Evolutionary conservation across 2,329 filamentous ascomycete species (phyloP), one percentile per base, ranked within the genome.

Genomic region (Xylariaceae sp.): DNA sequence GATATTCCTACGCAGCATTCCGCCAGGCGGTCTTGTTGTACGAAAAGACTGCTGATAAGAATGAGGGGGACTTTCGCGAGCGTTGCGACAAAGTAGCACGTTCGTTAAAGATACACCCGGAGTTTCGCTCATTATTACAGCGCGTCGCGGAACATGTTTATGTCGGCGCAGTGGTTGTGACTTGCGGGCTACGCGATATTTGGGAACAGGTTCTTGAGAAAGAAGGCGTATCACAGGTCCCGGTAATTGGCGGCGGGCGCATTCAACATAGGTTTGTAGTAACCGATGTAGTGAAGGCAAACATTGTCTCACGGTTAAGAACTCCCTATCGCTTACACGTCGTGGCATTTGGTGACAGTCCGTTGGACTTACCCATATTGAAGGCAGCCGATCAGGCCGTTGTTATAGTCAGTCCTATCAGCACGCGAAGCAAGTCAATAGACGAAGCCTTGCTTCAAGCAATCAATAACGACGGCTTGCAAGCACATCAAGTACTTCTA

Each of bases 271-370:
- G 68, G 0, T 70, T 76, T 22, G 72, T 86, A 12, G 70, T 87
- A 22, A 82, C 77, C 0, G 67, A 75, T 6, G 58, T 54, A 0
- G 65, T 78, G 17, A 87, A 87, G 62, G 74, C 67, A 1, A 60
- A 59, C 0, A 40, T 85, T 19, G 78, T 83, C 1, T 46, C 47
- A 1, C 67, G 61, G 2, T 61, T 85, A 17, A 67, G 65, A 47
- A 22, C 69, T 0, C 16, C 16, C 0, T 56, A 74, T 39, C 3
- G 66, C 0, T 42, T 73, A 28, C 64, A 73, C 38, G 76, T 84
- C 16, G 76, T 70, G 63, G 83, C 80, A 0, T 82, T 87, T 57
- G 82, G 83, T n/a, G 82, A 86, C 58, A 82, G 82, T 56, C 71
- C 72, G 0, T 54, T 84, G 6, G 84, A 87, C 57, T 38, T 87